phyloP scores from a whole-genome alignment of 1,284 basidiomycete species.

The Cryptococcus jaspeensis region DNA sequence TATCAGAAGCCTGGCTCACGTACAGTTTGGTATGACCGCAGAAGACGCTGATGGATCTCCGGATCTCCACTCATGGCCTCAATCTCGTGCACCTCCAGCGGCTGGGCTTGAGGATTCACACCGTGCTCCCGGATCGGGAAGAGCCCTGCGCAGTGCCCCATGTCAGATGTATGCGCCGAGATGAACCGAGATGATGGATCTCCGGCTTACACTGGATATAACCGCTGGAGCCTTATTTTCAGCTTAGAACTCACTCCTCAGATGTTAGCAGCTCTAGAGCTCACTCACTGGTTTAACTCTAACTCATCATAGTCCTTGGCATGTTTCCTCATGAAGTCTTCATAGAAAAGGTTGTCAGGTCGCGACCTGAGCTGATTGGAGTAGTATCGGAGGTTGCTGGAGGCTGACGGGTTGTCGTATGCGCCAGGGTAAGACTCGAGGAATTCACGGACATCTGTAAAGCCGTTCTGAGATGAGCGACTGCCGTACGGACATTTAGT shows the following conservation, averaged over 20 bases:
- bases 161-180: neutral
- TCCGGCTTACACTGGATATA: slow-evolving; percentile 34
- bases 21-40: slow-evolving; percentile 59
- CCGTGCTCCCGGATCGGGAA: slow-evolving; percentile 42
- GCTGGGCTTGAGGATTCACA: slow-evolving; percentile 65
- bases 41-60: slow-evolving; percentile 57
- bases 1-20: neutral
- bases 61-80: slow-evolving; percentile 60
- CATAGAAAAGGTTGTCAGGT: slow-evolving; percentile 63
- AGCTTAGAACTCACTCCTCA: neutral
- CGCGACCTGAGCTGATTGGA: slow-evolving; percentile 59
- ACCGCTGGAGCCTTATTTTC: slow-evolving; percentile 12
- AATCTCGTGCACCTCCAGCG: slow-evolving; percentile 65
- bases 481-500: too few relatives aligned
- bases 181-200: neutral
- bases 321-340: slow-evolving; percentile 63
- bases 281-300: slow-evolving; percentile 61
- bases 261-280: neutral
- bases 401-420: slow-evolving; percentile 51
- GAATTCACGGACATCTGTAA: slow-evolving; percentile 52
- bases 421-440: slow-evolving; percentile 61
- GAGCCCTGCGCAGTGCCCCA: slow-evolving; percentile 19
- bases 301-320: slow-evolving; percentile 62
- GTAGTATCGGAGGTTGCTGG: slow-evolving; percentile 65
- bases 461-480: neutral